These are phyloP conservation scores for Discostella stelligera DNA, from an alignment of 352 stramenopile genomes.

Conservation along the genomic window DNA sequence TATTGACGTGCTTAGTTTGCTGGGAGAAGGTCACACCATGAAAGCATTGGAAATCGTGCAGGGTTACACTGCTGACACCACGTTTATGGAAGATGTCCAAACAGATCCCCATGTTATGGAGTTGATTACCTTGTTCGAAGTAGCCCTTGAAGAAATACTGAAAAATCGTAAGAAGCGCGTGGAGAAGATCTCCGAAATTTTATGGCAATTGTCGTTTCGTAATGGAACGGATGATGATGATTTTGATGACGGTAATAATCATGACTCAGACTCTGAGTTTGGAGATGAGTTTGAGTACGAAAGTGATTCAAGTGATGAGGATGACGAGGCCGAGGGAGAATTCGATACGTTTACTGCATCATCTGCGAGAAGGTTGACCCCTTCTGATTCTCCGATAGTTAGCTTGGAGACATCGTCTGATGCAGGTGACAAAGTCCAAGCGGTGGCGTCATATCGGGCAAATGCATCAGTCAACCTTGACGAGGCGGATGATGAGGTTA, in stretches of 20 bases:
- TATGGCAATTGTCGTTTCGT: slow-evolving; percentile 20
- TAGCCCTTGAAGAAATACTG: slow-evolving; percentile 23
- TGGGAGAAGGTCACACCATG: slow-evolving; percentile 31
- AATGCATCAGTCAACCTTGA: not conserved
- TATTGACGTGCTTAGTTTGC: slow-evolving; percentile 23
- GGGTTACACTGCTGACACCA: slow-evolving; percentile 14
- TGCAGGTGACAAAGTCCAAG: slow-evolving; percentile 7
- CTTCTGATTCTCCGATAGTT: not conserved
- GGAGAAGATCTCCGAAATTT: slow-evolving; percentile 5
- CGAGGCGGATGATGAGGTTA: slow-evolving; percentile 1
- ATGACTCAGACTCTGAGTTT: slow-evolving; percentile 10
- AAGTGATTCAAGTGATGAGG: slow-evolving; percentile 1
- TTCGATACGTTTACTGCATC: not conserved
- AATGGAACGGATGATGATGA: slow-evolving; percentile 4
- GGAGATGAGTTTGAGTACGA: slow-evolving; percentile 15
- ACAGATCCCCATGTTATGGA: slow-evolving; percentile 19
- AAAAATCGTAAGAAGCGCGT: slow-evolving; percentile 17
- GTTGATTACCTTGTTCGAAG: slow-evolving; percentile 35
- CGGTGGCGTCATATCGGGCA: not conserved
- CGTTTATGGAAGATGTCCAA: slow-evolving; percentile 21
- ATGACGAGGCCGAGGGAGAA: slow-evolving; percentile 18
- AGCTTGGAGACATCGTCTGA: not conserved
- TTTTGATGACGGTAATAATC: slow-evolving; percentile 15
- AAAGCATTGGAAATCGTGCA: slow-evolving; percentile 37
- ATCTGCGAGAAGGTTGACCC: not conserved